These are phyloP conservation scores for Podospora comata DNA, from an alignment of 495 filamentous ascomycete species.

Conservation along the genomic window DNA sequence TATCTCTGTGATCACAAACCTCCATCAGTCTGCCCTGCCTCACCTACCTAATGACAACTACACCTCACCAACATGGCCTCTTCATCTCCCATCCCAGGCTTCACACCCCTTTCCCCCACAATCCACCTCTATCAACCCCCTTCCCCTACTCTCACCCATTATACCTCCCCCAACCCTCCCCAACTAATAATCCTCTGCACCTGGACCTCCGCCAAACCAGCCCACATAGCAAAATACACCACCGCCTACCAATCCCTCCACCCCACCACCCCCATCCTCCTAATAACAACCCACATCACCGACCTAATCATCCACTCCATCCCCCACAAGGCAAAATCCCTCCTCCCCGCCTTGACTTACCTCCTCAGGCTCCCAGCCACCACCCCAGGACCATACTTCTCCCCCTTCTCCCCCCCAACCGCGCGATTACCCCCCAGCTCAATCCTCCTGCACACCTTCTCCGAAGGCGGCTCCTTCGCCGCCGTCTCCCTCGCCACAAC, in stretches of 20 bases:
- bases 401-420: not conserved
- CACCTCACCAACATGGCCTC: not conserved
- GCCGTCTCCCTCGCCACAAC: conserved; percentile 28
- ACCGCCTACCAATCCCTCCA: conserved; percentile 39
- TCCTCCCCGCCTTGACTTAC: conserved; percentile 21
- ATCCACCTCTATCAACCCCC: conserved; percentile 17
- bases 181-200: conserved; percentile 43
- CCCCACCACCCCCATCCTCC: conserved; percentile 38
- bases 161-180: conserved; percentile 14
- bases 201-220: conserved; percentile 43
- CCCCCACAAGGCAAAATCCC: conserved; percentile 17
- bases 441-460: conserved; percentile 44
- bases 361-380: conserved; percentile 6
- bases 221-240: conserved; percentile 46
- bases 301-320: conserved; percentile 23
- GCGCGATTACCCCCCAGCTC: conserved; percentile 5
- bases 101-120: conserved; percentile 12
- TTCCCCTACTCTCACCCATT: conserved; percentile 8
- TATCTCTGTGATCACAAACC: not conserved
- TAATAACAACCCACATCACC: conserved; percentile 28
- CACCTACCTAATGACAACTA: too few relatives aligned
- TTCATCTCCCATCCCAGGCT: conserved; percentile 13
- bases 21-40: not conserved
- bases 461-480: conserved; percentile 43
- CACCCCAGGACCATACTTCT: not conserved